These are phyloP conservation scores for Periconia sp. DNA, from an alignment of 2,329 filamentous ascomycete species.

Conservation along the genomic window DNA sequence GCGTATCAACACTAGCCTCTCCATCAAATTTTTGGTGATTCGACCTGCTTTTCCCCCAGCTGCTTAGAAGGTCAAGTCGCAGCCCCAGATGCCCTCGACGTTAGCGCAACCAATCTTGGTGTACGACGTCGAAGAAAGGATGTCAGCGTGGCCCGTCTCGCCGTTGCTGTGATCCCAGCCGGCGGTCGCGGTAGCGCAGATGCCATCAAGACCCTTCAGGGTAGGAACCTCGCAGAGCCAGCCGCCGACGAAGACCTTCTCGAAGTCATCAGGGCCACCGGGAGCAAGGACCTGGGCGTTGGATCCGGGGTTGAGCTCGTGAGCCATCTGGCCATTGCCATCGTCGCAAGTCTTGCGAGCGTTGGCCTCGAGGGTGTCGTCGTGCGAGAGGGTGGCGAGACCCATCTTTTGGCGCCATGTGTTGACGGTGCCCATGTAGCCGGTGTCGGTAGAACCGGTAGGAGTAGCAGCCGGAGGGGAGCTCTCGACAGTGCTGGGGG, in stretches of 20 bases:
- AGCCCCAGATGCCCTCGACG: constrained; percentile 35
- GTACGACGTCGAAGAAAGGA: constrained; percentile 32
- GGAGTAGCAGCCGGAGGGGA: constrained; percentile 10
- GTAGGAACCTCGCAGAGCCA: constrained; percentile 43
- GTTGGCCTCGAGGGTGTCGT: constrained; percentile 32
- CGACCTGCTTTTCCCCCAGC: constrained; percentile 11
- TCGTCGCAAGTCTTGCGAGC: constrained; percentile 27
- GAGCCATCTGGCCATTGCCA: constrained; percentile 37
- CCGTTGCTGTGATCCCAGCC: constrained; percentile 38
- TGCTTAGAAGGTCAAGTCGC: constrained; percentile 36
- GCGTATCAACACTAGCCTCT: constrained; percentile 5
- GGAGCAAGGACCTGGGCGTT: constrained; percentile 38
- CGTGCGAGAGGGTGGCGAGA: constrained; percentile 21
- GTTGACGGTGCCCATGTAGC: constrained; percentile 34
- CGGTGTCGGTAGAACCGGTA: constrained; percentile 13
- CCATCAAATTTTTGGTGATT: constrained; percentile 14
- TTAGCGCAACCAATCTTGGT: constrained; percentile 37
- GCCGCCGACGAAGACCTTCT: constrained; percentile 39
- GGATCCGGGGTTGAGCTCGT: constrained; percentile 39
- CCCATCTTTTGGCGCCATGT: constrained; percentile 37
- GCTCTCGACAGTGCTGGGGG: neutral
- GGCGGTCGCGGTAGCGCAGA: constrained; percentile 28
- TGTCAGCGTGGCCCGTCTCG: constrained; percentile 41
- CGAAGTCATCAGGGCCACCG: constrained; percentile 32
- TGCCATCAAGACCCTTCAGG: constrained; percentile 29